Conservation (phyloP, 495 filamentous ascomycete species). For the Aspergillus nanangensis region DNA sequence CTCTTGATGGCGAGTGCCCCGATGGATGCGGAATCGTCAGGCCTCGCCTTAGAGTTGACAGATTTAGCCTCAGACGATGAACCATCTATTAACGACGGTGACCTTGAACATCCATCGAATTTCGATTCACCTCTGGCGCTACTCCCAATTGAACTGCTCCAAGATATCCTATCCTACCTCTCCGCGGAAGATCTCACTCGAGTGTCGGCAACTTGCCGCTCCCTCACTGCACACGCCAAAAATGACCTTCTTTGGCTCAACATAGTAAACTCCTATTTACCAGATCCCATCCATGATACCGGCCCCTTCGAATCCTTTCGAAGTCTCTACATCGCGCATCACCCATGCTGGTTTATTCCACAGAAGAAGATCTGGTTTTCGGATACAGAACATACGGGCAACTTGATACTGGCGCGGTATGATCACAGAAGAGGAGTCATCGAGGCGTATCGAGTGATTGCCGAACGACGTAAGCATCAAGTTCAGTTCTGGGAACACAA, state of each 20-base stretch:
- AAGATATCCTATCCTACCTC: slow-evolving; percentile 57
- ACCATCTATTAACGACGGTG: background rate
- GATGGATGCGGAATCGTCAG: too few species aligned
- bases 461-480: slow-evolving; percentile 46
- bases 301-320: slow-evolving; percentile 57
- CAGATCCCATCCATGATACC: slow-evolving; percentile 40
- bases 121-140: slow-evolving; percentile 26
- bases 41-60: too few species aligned
- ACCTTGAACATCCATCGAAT: background rate
- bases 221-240: slow-evolving; percentile 44
- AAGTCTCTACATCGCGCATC: slow-evolving; percentile 66
- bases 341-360: slow-evolving; percentile 81
- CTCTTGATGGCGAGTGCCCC: too few species aligned
- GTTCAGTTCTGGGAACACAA: slow-evolving; percentile 61
- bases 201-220: slow-evolving; percentile 51
- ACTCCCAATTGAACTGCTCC: slow-evolving; percentile 62
- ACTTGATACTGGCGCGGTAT: slow-evolving; percentile 68
- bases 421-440: slow-evolving; percentile 69
- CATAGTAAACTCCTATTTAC: slow-evolving; percentile 59
- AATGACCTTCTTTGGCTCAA: slow-evolving; percentile 60
- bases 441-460: slow-evolving; percentile 74
- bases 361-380: slow-evolving; percentile 81
- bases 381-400: slow-evolving; percentile 64
- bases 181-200: slow-evolving; percentile 50
- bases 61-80: too few species aligned